Conservation (phyloP, 805 yeast genomes). For the Candida xyloterini region DNA sequence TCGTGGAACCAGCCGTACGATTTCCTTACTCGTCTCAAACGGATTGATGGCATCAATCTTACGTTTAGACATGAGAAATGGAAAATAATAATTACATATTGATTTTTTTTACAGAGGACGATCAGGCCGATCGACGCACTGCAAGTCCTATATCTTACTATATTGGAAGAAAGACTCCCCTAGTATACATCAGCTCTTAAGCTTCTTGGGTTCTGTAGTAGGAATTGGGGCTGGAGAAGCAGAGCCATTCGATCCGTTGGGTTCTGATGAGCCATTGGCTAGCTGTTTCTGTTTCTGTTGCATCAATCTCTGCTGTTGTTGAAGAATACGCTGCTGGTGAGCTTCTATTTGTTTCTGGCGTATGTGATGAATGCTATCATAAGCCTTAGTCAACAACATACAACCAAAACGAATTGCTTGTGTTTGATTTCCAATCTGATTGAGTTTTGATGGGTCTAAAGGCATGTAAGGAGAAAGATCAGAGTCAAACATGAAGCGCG, state of each 20-base stretch:
- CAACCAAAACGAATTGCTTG: conserved; percentile 90
- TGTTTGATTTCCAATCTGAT: conserved; percentile 79
- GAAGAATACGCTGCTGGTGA: conserved; percentile 33
- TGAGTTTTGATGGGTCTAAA: conserved; percentile 79
- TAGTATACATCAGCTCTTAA: conserved; percentile 9
- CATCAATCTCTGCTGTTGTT: conserved; percentile 30
- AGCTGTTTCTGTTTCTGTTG: conserved; percentile 37
- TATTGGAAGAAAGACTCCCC: conserved; percentile 1
- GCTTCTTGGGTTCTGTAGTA: conserved; percentile 5
- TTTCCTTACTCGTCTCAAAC: neutral
- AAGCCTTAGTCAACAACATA: conserved; percentile 83
- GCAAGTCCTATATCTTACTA: conserved; percentile 5
- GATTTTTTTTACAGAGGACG: neutral
- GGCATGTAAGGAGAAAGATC: conserved; percentile 45
- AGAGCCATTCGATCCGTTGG: conserved; percentile 3
- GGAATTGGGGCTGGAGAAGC: conserved; percentile 4
- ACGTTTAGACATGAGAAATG: conserved; percentile 7
- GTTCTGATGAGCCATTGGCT: conserved; percentile 4
- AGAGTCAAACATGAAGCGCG: conserved; percentile 49
- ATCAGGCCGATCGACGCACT: conserved; percentile 7
- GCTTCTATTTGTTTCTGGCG: conserved; percentile 59
- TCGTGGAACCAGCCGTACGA: conserved; percentile 26
- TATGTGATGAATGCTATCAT: conserved; percentile 77
- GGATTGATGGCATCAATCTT: conserved; percentile 6
- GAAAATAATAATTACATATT: neutral